A percentile compares a stretch with the other conserved stretches of the same genome.
Conservation (phyloP, 1,139 yeast genomes). For the Kodamaea sp. region DNA sequence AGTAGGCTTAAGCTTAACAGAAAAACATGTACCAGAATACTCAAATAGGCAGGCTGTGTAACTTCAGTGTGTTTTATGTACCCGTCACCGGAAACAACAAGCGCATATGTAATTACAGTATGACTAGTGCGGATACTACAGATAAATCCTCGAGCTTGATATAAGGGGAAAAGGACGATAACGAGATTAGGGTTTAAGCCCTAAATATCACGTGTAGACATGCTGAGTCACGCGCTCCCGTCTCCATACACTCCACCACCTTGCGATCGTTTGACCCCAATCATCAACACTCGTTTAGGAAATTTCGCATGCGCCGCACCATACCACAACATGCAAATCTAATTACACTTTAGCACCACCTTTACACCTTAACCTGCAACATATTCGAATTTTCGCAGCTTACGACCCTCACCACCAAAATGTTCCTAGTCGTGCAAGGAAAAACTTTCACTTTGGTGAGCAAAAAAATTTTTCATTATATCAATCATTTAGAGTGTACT, state of each 20-base stretch:
- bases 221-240: constrained; percentile 7
- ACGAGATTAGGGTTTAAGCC: constrained; percentile 12
- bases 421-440: constrained; percentile 9
- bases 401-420: background rate
- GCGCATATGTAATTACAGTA: background rate
- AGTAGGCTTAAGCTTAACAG: background rate
- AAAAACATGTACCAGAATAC: background rate
- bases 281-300: background rate
- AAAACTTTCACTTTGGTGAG: constrained; percentile 8
- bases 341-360: background rate
- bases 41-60: too few species aligned
- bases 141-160: background rate
- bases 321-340: constrained; percentile 5
- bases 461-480: constrained; percentile 18
- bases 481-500: constrained; percentile 4
- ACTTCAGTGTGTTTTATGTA: too few species aligned
- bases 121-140: background rate
- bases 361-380: constrained; percentile 1
- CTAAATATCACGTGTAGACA: constrained; percentile 1
- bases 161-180: background rate
- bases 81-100: too few species aligned
- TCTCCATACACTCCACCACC: too few species aligned
- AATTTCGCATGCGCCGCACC: constrained; percentile 1
- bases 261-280: background rate
- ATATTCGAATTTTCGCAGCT: background rate